These are phyloP conservation scores for Epichloe gansuensis DNA, from an alignment of 2,329 filamentous ascomycete species.

Conservation along the genomic window DNA sequence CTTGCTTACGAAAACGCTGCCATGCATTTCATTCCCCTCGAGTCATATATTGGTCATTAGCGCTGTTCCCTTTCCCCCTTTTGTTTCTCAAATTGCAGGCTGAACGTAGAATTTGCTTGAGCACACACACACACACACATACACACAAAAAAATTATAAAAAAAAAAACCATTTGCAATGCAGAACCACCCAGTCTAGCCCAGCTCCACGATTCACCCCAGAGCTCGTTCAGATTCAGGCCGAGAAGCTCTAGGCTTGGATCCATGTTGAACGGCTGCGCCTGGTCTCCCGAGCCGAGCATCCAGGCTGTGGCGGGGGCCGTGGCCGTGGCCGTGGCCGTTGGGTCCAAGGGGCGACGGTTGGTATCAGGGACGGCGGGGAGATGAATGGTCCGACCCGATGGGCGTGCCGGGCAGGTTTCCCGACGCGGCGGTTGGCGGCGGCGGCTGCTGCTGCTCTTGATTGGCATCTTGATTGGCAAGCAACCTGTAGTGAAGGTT, in stretches of 20 bases:
- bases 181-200: conserved; percentile 14
- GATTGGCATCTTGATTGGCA: conserved; percentile 34
- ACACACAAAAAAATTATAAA: neutral
- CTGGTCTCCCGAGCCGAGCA: conserved; percentile 19
- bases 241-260: conserved; percentile 40
- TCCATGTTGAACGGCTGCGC: conserved; percentile 36
- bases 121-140: too few species aligned
- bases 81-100: neutral
- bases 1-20: too few species aligned
- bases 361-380: conserved; percentile 19
- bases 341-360: conserved; percentile 23
- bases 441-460: too few species aligned
- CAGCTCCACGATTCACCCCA: conserved; percentile 39
- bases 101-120: too few species aligned
- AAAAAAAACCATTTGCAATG: neutral
- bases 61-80: neutral
- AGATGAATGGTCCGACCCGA: conserved; percentile 19
- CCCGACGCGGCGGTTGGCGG: conserved; percentile 25
- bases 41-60: too few species aligned
- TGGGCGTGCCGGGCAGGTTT: conserved; percentile 12
- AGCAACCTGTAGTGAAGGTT: conserved; percentile 45
- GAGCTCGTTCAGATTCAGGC: conserved; percentile 41
- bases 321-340: conserved; percentile 4
- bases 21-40: too few species aligned
- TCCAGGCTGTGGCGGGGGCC: conserved; percentile 22